Conservation (phyloP, 2,329 filamentous ascomycete genomes). For the Grosmannia penicillata region DNA sequence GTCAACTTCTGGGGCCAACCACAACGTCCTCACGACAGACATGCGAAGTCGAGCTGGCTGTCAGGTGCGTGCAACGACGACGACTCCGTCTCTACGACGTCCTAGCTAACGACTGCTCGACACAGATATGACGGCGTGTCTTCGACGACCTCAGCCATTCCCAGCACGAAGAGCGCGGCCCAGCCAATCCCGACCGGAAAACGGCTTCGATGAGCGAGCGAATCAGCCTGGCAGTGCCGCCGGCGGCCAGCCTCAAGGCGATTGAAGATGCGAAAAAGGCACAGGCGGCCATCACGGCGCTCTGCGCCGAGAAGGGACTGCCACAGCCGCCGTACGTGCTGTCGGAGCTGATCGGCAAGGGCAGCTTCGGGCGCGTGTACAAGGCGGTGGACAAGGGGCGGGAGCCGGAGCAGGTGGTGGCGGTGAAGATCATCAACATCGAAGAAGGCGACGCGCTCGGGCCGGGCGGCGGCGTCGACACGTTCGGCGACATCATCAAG, state of each 20-base stretch:
- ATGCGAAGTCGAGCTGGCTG: too few relatives aligned
- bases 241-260: constrained; percentile 25
- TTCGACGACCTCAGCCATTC: too few relatives aligned
- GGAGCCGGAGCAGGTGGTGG: constrained; percentile 34
- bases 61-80: too few relatives aligned
- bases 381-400: constrained; percentile 29
- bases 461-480: constrained; percentile 36
- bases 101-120: too few relatives aligned
- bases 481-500: constrained; percentile 55
- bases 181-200: too few relatives aligned
- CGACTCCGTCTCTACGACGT: too few relatives aligned
- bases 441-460: constrained; percentile 59
- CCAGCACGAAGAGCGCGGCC: too few relatives aligned
- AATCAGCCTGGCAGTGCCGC: constrained; percentile 1
- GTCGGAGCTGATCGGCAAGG: constrained; percentile 53
- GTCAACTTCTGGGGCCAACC: too few relatives aligned
- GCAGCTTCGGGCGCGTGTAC: constrained; percentile 53
- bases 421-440: constrained; percentile 71
- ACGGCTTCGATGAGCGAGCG: background rate
- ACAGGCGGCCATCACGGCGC: constrained; percentile 42
- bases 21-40: too few relatives aligned
- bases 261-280: constrained; percentile 50
- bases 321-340: constrained; percentile 46
- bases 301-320: constrained; percentile 39
- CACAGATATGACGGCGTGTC: too few relatives aligned